Base-by-base conservation (phyloP, 345 rosid genomes). In the Acer yangbiense region DNA sequence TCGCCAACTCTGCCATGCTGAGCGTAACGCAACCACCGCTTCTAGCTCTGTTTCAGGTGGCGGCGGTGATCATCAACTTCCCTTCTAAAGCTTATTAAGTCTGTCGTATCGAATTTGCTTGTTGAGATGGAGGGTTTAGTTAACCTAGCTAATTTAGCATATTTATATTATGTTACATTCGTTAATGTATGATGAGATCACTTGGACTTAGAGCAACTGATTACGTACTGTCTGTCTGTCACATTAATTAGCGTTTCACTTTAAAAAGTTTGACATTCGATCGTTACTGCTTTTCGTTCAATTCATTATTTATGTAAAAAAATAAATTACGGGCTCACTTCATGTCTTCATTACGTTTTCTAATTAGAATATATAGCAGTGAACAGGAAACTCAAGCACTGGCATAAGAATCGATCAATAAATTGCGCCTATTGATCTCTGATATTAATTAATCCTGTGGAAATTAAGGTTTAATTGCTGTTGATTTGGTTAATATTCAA, bases 1-100 rank as follows among this genome's bases (percentile, higher is more conserved):
- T 71, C 97, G 99, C 27, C 99, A 96, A 79, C 97, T 96, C 54
- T 94, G 99, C 70, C 95, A 94, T 44, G 91, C 94, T 8, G 91
- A 89, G 83, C 90, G 96, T 69, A 88, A 86, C 66, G 72, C 84
- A 39, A 88, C 87, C 2, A 74, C 84, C 11, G 88, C 91, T 27
- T 82, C 92, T 12, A 82, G 84, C 75, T 67, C 91, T 12, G 84
- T 82, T 61, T 81, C 95, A 16, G 90, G 79, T 55, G 84, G 79
- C 1, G 84, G 79, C 1, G 78, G 43, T 16, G 84, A 71, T 65
- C 46, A 46, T 46, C 86, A 76, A 21, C 68, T 82, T 71, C 84
- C 77, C 6, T 86, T 83, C 75, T 86, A 32, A 81, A 61, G 4
- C 18, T 18, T 66, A 9, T 35, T 35, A 35, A 7, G 3, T 41